Evolutionary conservation across 805 yeast species (phyloP).

Genomic region (Wickerhamomyces kurtzmanii): DNA sequence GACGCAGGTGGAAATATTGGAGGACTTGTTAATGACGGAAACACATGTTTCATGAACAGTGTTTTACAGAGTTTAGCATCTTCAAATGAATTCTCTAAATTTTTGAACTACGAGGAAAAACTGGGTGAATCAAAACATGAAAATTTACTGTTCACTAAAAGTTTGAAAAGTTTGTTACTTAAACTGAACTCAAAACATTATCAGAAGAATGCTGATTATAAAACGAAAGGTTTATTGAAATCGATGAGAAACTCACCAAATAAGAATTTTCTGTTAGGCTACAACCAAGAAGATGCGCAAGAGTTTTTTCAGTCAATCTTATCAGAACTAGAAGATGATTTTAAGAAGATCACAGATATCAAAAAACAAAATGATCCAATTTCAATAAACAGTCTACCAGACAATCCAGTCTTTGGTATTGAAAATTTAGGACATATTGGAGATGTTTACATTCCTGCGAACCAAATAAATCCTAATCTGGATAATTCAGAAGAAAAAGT

Average conservation of each 20-base stretch:
- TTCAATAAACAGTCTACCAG: conserved; percentile 18
- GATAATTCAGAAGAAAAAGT: conserved; percentile 30
- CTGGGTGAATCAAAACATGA: conserved; percentile 8
- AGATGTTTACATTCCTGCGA: conserved; percentile 59
- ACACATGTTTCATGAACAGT: conserved; percentile 91
- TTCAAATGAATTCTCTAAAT: conserved; percentile 47
- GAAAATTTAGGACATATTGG: conserved; percentile 50
- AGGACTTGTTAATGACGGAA: conserved; percentile 84
- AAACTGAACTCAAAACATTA: conserved; percentile 50
- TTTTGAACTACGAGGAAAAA: conserved; percentile 33
- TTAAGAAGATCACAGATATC: conserved; percentile 22
- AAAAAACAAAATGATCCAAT: conserved; percentile 16
- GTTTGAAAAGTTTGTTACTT: conserved; percentile 40
- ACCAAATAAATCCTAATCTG: conserved; percentile 67
- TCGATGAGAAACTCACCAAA: conserved; percentile 73
- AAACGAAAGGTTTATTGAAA: conserved; percentile 48
- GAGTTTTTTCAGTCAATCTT: conserved; percentile 82
- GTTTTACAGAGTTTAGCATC: conserved; percentile 80
- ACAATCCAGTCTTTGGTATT: conserved; percentile 26
- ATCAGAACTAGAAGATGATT: conserved; percentile 54
- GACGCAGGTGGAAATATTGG: conserved; percentile 69
- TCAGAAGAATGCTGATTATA: conserved; percentile 42
- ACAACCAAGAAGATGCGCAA: conserved; percentile 94
- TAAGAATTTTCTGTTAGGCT: conserved; percentile 68
- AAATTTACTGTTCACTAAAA: conserved; percentile 37